Conservation (phyloP, 2,329 filamentous ascomycete genomes). For the Apiospora sp. region DNA sequence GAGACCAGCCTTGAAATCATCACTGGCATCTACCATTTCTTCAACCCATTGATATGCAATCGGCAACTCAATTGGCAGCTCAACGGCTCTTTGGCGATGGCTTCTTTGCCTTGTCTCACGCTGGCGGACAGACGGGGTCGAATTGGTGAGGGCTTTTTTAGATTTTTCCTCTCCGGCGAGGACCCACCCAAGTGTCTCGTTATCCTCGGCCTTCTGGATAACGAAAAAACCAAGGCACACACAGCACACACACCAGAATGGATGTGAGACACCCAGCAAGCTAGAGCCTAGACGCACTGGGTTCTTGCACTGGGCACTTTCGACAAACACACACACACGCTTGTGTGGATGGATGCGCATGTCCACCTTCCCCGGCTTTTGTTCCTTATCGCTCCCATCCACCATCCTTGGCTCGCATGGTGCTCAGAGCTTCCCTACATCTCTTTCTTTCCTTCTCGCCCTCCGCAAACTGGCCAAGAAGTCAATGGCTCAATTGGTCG, state of each 20-base stretch:
- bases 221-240: background rate
- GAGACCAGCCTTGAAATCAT: too few species aligned
- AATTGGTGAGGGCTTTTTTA: slow-evolving; percentile 21
- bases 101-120: background rate
- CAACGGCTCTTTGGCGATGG: background rate
- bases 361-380: slow-evolving; percentile 20
- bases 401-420: background rate
- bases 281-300: slow-evolving; percentile 5
- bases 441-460: background rate
- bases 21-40: background rate
- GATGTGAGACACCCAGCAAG: background rate
- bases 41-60: background rate
- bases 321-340: background rate
- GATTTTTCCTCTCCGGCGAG: slow-evolving; percentile 1
- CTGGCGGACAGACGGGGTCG: slow-evolving; percentile 8
- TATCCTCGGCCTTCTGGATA: slow-evolving; percentile 16
- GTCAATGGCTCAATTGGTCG: background rate
- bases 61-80: background rate
- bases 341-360: background rate
- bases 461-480: slow-evolving; percentile 6
- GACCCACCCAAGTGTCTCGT: slow-evolving; percentile 8
- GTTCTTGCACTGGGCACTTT: background rate
- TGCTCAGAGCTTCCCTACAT: slow-evolving; percentile 8
- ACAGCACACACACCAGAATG: background rate
- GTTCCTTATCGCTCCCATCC: background rate